A percentile compares a stretch with the other conserved stretches of the same genome.
These are phyloP conservation scores for Hericium erinaceus DNA, from an alignment of 768 basidiomycete genomes.

Conservation along the genomic window DNA sequence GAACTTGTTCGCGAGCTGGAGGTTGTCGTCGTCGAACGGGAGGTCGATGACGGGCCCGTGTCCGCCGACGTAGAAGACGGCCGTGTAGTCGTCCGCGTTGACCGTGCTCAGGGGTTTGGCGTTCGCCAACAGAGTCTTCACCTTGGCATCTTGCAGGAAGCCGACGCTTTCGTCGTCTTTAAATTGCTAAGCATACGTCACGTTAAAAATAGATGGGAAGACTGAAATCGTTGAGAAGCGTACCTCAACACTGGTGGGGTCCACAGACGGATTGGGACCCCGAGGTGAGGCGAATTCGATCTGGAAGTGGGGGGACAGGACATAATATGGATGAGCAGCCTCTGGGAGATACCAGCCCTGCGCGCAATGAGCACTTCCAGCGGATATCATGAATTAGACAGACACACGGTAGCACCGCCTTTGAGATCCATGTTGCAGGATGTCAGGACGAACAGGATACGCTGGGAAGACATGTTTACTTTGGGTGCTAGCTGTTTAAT, in stretches of 20 bases:
- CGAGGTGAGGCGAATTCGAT: constrained; percentile 36
- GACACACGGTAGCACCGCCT: constrained; percentile 39
- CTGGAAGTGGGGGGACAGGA: constrained; percentile 27
- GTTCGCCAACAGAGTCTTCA: constrained; percentile 40
- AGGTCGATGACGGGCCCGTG: constrained; percentile 75
- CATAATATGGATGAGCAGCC: constrained; percentile 26
- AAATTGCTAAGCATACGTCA: constrained; percentile 29
- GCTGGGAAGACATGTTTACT: background rate
- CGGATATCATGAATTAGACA: background rate
- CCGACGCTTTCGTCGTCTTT: constrained; percentile 44
- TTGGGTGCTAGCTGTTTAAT: too few relatives aligned
- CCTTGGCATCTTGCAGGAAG: constrained; percentile 49
- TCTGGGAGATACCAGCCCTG: constrained; percentile 78
- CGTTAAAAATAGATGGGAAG: too few relatives aligned
- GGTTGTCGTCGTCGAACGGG: constrained; percentile 44
- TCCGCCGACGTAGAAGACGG: constrained; percentile 73
- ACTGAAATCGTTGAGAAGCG: constrained; percentile 1
- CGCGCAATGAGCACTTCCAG: background rate
- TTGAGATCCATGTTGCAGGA: constrained; percentile 51
- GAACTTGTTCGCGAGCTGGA: constrained; percentile 54
- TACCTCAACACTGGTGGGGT: constrained; percentile 45
- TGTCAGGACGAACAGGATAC: constrained; percentile 67
- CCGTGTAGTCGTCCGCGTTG: constrained; percentile 52
- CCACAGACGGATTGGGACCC: constrained; percentile 62
- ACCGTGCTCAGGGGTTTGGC: constrained; percentile 58